These are phyloP conservation scores for Mycena maculata DNA, from an alignment of 768 basidiomycete genomes.

Conservation along the genomic window DNA sequence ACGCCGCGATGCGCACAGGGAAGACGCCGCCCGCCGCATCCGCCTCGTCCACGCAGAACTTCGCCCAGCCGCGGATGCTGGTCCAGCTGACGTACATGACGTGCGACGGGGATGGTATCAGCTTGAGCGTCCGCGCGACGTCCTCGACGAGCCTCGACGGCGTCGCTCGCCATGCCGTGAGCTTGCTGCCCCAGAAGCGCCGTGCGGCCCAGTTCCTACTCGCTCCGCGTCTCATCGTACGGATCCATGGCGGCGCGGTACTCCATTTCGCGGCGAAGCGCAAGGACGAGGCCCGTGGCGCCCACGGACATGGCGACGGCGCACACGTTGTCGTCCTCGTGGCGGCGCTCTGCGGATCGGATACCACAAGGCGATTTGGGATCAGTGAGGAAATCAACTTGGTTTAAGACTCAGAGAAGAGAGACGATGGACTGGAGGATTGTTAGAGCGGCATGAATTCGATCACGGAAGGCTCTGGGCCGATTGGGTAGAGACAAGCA, in stretches of 20 bases:
- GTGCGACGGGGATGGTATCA: too few relatives aligned
- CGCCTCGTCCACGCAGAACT: slow-evolving; percentile 24
- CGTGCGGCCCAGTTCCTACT: slow-evolving; percentile 14
- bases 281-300: slow-evolving; percentile 2
- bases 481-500: slow-evolving; percentile 15
- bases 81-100: not conserved
- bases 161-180: not conserved
- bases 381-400: not conserved
- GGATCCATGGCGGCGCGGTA: slow-evolving; percentile 6
- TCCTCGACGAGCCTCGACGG: too few relatives aligned
- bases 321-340: not conserved
- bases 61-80: slow-evolving; percentile 4
- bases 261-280: slow-evolving; percentile 20
- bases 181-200: slow-evolving; percentile 12
- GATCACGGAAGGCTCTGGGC: slow-evolving; percentile 10
- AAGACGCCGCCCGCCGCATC: not conserved
- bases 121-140: too few relatives aligned
- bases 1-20: not conserved
- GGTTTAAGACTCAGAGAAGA: not conserved
- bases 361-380: not conserved
- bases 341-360: too few relatives aligned
- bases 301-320: slow-evolving; percentile 8
- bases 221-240: not conserved
- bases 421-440: slow-evolving; percentile 21
- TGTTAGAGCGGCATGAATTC: slow-evolving; percentile 13